Conservation (phyloP, 768 basidiomycete genomes). For the Rhodotorula paludigena region DNA sequence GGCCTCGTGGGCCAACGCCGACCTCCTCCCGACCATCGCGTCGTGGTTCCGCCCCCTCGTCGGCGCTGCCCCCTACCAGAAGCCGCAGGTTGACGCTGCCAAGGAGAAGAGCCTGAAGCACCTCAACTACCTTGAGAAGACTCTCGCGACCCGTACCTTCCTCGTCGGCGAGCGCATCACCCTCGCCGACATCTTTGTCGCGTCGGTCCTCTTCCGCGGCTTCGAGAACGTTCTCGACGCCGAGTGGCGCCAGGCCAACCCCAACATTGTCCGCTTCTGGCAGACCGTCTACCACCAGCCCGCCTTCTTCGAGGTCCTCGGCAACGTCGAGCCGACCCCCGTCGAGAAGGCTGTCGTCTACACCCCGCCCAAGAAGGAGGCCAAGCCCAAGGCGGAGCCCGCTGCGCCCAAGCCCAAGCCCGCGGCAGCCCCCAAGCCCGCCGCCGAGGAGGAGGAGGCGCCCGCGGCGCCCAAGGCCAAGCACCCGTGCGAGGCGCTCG, state of each 20-base stretch:
- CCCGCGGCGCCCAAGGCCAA: constrained; percentile 50
- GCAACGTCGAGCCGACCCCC: constrained; percentile 45
- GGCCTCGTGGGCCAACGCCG: constrained; percentile 56
- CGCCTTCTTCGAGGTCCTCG: constrained; percentile 62
- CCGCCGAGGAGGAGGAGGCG: constrained; percentile 31
- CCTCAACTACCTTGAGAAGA: constrained; percentile 64
- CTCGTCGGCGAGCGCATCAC: constrained; percentile 92
- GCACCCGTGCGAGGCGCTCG: constrained; percentile 89
- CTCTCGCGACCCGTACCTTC: constrained; percentile 76
- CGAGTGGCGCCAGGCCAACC: constrained; percentile 59
- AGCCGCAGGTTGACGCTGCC: constrained; percentile 52
- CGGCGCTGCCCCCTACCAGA: constrained; percentile 63
- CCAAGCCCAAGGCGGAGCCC: constrained; percentile 49
- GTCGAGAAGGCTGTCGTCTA: constrained; percentile 38
- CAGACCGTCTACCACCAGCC: constrained; percentile 86
- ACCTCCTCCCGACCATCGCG: constrained; percentile 18
- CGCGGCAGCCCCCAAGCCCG: constrained; percentile 45
- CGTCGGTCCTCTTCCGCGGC: constrained; percentile 57
- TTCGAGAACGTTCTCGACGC: constrained; percentile 60
- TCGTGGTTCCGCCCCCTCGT: constrained; percentile 50
- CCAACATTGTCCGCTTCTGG: constrained; percentile 74
- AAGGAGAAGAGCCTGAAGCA: constrained; percentile 45
- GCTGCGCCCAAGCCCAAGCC: constrained; percentile 41
- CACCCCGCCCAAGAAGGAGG: constrained; percentile 56
- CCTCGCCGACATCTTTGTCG: constrained; percentile 76